Evolutionary conservation across 345 rosid species (phyloP).

Genomic region (Eucalyptus camaldulensis): DNA sequence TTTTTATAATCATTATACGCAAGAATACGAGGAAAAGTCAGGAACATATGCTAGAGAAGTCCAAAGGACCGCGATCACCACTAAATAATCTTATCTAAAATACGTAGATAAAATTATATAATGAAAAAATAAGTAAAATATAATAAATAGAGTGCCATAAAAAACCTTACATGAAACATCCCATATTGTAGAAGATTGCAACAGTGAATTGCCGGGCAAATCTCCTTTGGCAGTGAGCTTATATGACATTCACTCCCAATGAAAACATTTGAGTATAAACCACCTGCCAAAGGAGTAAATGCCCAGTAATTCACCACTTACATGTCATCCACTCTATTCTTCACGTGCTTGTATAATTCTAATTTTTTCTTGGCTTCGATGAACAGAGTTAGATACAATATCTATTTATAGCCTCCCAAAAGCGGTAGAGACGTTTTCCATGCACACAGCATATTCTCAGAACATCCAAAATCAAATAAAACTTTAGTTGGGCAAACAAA

Average conservation of each 20-base stretch:
- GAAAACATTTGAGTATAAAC: background rate
- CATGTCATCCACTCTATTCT: background rate
- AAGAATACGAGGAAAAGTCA: background rate
- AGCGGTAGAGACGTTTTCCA: background rate
- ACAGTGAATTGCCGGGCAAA: background rate
- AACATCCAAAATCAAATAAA: background rate
- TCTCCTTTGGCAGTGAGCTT: background rate
- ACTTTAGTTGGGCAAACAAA: background rate
- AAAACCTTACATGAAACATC: background rate
- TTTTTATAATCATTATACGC: background rate
- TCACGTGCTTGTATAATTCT: background rate
- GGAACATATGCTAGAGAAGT: background rate
- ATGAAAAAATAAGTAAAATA: background rate
- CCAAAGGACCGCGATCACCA: background rate
- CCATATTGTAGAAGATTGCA: background rate
- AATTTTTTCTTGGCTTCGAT: background rate
- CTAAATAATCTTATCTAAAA: background rate
- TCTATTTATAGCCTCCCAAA: background rate
- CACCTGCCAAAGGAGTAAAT: conserved; percentile 14
- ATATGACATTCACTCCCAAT: background rate
- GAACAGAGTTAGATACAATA: background rate
- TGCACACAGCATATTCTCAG: background rate
- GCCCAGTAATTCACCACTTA: conserved; percentile 9
- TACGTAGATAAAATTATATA: background rate
- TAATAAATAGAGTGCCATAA: background rate